Percentiles rank a stretch among this genome's conserved stretches.
Conservation (phyloP, 352 stramenopile species). For the Pythium scleroteichum region DNA sequence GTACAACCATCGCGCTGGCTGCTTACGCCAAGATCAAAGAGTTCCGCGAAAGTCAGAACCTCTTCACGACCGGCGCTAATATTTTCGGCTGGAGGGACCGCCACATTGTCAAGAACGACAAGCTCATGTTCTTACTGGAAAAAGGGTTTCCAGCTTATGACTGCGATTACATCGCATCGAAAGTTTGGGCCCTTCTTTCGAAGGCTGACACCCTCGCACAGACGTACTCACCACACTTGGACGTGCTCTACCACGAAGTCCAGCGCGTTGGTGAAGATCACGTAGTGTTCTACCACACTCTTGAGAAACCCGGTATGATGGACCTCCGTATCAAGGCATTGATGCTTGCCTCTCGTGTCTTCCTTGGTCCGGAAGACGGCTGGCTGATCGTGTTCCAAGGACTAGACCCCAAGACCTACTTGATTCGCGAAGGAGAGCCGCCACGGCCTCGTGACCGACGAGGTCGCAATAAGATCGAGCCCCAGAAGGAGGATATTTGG, state of each 20-base stretch:
- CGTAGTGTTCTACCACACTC: conserved; percentile 72
- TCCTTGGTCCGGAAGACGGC: conserved; percentile 41
- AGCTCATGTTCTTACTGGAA: conserved; percentile 68
- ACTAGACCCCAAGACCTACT: conserved; percentile 55
- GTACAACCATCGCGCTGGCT: conserved; percentile 41
- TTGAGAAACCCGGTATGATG: conserved; percentile 42
- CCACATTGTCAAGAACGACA: conserved; percentile 50
- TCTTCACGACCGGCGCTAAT: conserved; percentile 53
- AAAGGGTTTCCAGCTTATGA: conserved; percentile 49
- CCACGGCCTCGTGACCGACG: conserved; percentile 46
- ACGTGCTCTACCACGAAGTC: conserved; percentile 64
- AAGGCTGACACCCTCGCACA: conserved; percentile 43
- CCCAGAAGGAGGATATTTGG: conserved; percentile 58
- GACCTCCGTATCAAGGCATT: conserved; percentile 64
- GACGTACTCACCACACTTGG: conserved; percentile 50
- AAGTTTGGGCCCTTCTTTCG: conserved; percentile 56
- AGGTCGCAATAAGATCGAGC: conserved; percentile 52
- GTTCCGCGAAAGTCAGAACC: conserved; percentile 54
- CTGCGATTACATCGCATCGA: conserved; percentile 40
- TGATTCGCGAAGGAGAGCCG: conserved; percentile 50
- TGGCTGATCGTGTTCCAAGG: conserved; percentile 55
- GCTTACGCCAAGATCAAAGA: conserved; percentile 50
- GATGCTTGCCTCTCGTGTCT: conserved; percentile 59
- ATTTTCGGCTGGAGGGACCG: conserved; percentile 71
- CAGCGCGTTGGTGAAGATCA: conserved; percentile 59